Evolutionary conservation across 2,329 filamentous ascomycete genomes (phyloP).

Genomic region (Cladosporium velox): DNA sequence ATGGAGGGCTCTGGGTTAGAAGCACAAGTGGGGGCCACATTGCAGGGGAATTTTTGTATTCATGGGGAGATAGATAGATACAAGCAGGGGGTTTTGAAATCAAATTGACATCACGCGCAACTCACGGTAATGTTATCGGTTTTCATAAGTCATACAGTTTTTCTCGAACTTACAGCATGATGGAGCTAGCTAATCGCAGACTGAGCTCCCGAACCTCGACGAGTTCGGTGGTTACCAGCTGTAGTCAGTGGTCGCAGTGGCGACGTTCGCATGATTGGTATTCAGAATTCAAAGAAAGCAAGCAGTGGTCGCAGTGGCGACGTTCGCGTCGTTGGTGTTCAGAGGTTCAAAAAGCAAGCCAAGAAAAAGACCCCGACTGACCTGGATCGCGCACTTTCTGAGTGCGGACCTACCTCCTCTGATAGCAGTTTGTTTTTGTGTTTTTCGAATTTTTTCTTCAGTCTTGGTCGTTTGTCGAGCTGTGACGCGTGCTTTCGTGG

Average conservation of each 20-base stretch:
- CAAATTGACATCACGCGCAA: slow-evolving; percentile 11
- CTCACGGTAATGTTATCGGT: slow-evolving; percentile 4
- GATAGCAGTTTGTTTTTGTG: not conserved
- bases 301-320: not conserved
- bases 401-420: slow-evolving; percentile 20
- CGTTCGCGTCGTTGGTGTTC: not conserved
- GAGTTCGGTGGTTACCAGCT: slow-evolving; percentile 13
- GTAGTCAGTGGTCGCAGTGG: slow-evolving; percentile 12
- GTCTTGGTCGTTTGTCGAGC: not conserved
- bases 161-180: slow-evolving; percentile 16
- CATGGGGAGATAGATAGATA: not conserved
- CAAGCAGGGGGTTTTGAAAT: not conserved
- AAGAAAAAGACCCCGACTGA: slow-evolving; percentile 16
- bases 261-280: not conserved
- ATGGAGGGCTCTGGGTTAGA: not conserved
- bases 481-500: not conserved
- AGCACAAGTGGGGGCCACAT: not conserved
- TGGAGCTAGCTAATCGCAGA: slow-evolving; percentile 11
- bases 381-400: slow-evolving; percentile 16
- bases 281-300: not conserved
- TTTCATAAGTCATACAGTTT: slow-evolving; percentile 21
- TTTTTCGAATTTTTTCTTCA: not conserved
- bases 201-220: slow-evolving; percentile 10
- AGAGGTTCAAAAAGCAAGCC: slow-evolving; percentile 7
- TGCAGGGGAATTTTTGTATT: not conserved